Evolutionary conservation across 179 eudicot species (phyloP), one percentile per base, ranked within the genome.

Genomic region (Sideroxylon spinosum): DNA sequence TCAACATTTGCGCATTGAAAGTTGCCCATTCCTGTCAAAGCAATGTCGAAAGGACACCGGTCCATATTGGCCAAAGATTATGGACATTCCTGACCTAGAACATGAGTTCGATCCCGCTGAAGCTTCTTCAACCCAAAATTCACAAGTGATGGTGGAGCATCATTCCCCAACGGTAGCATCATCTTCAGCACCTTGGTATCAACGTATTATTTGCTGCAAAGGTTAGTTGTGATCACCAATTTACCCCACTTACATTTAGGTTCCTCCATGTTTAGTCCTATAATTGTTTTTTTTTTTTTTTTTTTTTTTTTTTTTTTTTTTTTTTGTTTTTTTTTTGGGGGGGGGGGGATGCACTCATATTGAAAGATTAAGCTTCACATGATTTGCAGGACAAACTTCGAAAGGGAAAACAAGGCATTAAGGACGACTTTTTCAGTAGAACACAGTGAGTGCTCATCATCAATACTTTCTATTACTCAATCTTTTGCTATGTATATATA

Each of bases 1-100:
- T 1, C 76, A 60, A 65, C 86, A 84, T 37, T 57, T 81, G 74
- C 75, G 46, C 25, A 81, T 84, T 44, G 77, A 50, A 81, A 82
- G 82, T 19, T 84, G 86, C 32, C 57, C 64, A 29, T 16, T 75
- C 76, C 80, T 84, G 17, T 46, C 68, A 26, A 71, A 70, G 49
- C 61, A 78, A 19, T 84, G 81, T 68, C 60, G 66, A 37, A 53
- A 84, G 72, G 75, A 75, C 49, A 32, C 19, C 26, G 84, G 84
- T 23, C 20, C 20, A 57, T 68, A 81, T 44, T 81, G 84, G 84
- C 29, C 65, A 68, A 84, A 70, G 82, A 76, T 84, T 64, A 66
- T 44, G 74, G n/a, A 78, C 29, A 63, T 81, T 53, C 23, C 78
- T 29, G 84, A 84, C 59, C 59, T 75, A 53, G 84, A 84, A 37